Percentiles rank a stretch among this genome's conserved stretches.
Conservation (phyloP, 2,329 filamentous ascomycete genomes). For the Didymella segeticola region DNA sequence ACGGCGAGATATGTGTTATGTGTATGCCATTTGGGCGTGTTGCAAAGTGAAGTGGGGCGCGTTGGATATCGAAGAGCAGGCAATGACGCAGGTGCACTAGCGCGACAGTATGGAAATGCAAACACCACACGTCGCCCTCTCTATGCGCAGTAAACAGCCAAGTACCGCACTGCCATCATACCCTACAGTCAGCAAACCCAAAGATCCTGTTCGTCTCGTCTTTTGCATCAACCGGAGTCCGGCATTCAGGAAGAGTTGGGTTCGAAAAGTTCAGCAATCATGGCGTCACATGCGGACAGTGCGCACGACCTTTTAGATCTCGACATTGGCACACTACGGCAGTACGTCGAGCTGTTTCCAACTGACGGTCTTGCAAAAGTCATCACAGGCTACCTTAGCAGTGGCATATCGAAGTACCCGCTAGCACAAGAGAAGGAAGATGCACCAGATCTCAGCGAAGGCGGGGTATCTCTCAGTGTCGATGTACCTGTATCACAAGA, state of each 20-base stretch:
- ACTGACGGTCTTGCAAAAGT: conserved; percentile 82
- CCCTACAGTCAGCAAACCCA: neutral
- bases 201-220: neutral
- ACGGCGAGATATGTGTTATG: conserved; percentile 25
- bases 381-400: conserved; percentile 80
- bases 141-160: conserved; percentile 1
- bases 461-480: conserved; percentile 50
- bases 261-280: conserved; percentile 21
- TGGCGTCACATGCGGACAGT: conserved; percentile 47
- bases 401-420: conserved; percentile 83
- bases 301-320: conserved; percentile 63
- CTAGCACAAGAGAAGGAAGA: conserved; percentile 45
- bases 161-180: conserved; percentile 4
- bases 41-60: conserved; percentile 19
- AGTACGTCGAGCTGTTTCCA: conserved; percentile 85
- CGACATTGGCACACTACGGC: conserved; percentile 77
- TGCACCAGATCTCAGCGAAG: conserved; percentile 55
- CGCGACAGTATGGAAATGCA: conserved; percentile 36
- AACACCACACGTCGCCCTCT: conserved; percentile 25
- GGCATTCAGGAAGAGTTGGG: conserved; percentile 3
- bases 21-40: conserved; percentile 28
- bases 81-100: conserved; percentile 36
- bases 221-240: conserved; percentile 3
- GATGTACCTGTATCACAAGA: conserved; percentile 71
- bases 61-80: conserved; percentile 20